Conservation (phyloP, 306 rosid genomes). For the Glycine tomentella region DNA sequence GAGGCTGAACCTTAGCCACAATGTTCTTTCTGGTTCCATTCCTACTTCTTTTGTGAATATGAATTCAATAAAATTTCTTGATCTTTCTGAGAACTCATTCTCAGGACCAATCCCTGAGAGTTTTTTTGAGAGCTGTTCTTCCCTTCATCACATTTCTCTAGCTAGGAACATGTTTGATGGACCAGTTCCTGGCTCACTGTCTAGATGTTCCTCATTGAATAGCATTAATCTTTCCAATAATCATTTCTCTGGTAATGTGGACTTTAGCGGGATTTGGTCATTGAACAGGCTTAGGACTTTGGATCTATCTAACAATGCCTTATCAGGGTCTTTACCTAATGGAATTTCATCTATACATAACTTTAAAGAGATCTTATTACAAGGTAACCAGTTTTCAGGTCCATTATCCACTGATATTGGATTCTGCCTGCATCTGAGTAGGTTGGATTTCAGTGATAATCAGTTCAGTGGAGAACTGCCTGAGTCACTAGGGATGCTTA, state of each 20-base stretch:
- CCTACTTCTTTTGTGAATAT: slow-evolving; percentile 61
- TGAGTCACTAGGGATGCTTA: slow-evolving; percentile 55
- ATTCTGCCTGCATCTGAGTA: slow-evolving; percentile 66
- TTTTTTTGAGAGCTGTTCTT: slow-evolving; percentile 55
- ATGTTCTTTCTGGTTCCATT: slow-evolving; percentile 63
- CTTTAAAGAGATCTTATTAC: slow-evolving; percentile 67
- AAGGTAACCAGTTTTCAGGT: slow-evolving; percentile 76
- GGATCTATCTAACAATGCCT: slow-evolving; percentile 79
- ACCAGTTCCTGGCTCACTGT: slow-evolving; percentile 61
- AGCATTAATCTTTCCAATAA: slow-evolving; percentile 70
- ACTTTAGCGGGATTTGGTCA: slow-evolving; percentile 69
- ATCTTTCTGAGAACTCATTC: slow-evolving; percentile 74
- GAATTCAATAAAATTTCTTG: slow-evolving; percentile 66
- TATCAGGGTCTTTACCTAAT: slow-evolving; percentile 64
- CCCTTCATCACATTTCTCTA: slow-evolving; percentile 68
- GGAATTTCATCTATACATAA: slow-evolving; percentile 76
- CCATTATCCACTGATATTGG: slow-evolving; percentile 76
- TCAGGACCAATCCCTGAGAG: slow-evolving; percentile 64
- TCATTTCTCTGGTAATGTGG: slow-evolving; percentile 63
- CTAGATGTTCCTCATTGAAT: slow-evolving; percentile 67
- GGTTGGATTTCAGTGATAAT: slow-evolving; percentile 70
- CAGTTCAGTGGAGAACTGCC: slow-evolving; percentile 65
- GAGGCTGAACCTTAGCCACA: slow-evolving; percentile 72
- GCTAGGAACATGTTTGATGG: slow-evolving; percentile 76
- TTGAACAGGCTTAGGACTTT: slow-evolving; percentile 67